A percentile compares a stretch with the other conserved stretches of the same genome.
Conservation (phyloP, 495 filamentous ascomycete genomes). For the Penicillium salamii region DNA sequence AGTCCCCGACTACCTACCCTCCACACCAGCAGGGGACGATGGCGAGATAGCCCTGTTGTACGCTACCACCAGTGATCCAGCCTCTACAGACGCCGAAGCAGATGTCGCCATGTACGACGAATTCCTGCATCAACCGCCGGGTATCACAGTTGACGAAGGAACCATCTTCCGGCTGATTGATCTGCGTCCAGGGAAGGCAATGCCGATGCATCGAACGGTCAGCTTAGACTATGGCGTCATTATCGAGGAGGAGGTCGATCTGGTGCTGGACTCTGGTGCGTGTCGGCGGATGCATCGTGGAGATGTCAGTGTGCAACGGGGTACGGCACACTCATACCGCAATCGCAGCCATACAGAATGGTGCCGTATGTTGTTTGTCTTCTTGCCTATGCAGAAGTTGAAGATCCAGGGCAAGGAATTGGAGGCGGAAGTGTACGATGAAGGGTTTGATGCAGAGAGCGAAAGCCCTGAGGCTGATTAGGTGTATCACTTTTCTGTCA, state of each 20-base stretch:
- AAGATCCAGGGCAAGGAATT: slow-evolving; percentile 23
- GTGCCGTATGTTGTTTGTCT: slow-evolving; percentile 57
- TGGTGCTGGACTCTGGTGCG: slow-evolving; percentile 61
- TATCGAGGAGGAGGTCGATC: slow-evolving; percentile 70
- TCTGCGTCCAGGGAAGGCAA: slow-evolving; percentile 66
- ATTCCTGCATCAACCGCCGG: slow-evolving; percentile 33
- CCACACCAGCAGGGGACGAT: slow-evolving; percentile 29
- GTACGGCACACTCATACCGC: slow-evolving; percentile 63
- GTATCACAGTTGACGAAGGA: slow-evolving; percentile 31
- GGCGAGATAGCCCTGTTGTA: slow-evolving; percentile 39
- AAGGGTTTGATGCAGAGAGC: slow-evolving; percentile 11
- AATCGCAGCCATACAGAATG: slow-evolving; percentile 51
- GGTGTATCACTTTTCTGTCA: slow-evolving; percentile 18
- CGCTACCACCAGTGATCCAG: slow-evolving; percentile 32
- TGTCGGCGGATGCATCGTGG: slow-evolving; percentile 63
- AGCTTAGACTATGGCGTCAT: slow-evolving; percentile 71
- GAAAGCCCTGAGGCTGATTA: background rate
- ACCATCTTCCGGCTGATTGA: slow-evolving; percentile 50
- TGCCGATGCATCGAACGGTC: slow-evolving; percentile 66
- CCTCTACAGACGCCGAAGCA: slow-evolving; percentile 29
- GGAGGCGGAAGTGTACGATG: slow-evolving; percentile 28
- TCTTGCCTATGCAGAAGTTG: slow-evolving; percentile 29
- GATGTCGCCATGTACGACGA: slow-evolving; percentile 37
- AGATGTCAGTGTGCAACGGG: slow-evolving; percentile 64
- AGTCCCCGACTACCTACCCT: slow-evolving; percentile 33